Percentiles rank a stretch among this genome's conserved stretches.
Conservation (phyloP, 179 eudicot species). For the Beta macrorhiza region DNA sequence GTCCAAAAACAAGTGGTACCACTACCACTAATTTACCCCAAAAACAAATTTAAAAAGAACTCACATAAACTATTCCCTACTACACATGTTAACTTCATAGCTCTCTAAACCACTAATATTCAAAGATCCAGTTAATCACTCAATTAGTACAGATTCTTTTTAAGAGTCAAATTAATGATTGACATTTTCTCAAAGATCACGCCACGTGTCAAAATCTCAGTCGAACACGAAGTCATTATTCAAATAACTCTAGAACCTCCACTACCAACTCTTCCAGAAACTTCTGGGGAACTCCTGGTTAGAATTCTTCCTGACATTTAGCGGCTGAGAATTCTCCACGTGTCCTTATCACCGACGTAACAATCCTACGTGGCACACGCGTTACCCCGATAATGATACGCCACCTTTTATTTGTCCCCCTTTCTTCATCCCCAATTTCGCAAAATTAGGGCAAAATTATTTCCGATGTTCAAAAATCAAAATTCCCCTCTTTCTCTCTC, state of each 20-base stretch:
- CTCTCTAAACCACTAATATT: background rate
- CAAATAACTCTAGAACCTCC: slow-evolving; percentile 13
- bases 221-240: slow-evolving; percentile 6
- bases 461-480: no score
- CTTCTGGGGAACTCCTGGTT: slow-evolving; percentile 68
- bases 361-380: slow-evolving; percentile 67
- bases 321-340: slow-evolving; percentile 54
- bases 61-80: no score
- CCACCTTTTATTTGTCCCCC: slow-evolving; percentile 19
- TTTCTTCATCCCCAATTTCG: background rate
- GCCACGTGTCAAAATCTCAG: slow-evolving; percentile 26
- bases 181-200: background rate
- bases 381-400: slow-evolving; percentile 58
- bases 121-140: background rate
- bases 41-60: background rate
- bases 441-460: no score
- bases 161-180: background rate
- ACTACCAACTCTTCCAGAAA: slow-evolving; percentile 61
- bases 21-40: background rate
- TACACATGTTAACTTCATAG: background rate
- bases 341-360: slow-evolving; percentile 43
- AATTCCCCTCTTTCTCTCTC: slow-evolving; percentile 7
- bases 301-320: slow-evolving; percentile 29
- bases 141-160: background rate
- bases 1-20: background rate